Evolutionary conservation across 148 eudicot genomes (phyloP).

Genomic region (Amaranthus palmeri): DNA sequence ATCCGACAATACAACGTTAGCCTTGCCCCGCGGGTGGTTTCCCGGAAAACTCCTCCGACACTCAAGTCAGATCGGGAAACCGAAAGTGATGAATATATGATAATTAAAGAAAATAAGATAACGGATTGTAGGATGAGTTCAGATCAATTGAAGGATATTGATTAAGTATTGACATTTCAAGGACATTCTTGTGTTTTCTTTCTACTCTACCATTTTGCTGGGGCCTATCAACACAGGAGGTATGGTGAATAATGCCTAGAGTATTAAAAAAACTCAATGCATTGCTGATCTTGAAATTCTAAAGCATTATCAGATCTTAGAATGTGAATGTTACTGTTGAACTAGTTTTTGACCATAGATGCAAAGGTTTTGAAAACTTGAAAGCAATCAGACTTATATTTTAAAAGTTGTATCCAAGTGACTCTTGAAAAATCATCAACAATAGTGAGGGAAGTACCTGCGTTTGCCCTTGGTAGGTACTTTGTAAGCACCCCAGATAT

Average conservation of each 20-base stretch:
- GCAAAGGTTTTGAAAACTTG: not conserved
- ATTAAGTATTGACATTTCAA: too few relatives aligned
- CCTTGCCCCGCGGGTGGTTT: too few relatives aligned
- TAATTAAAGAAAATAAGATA: too few relatives aligned
- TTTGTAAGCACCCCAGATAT: conserved; percentile 7
- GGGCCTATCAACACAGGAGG: not conserved
- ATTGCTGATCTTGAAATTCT: not conserved
- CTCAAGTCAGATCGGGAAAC: too few relatives aligned
- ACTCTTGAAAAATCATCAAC: not conserved
- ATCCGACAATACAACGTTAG: too few relatives aligned
- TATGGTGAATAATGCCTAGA: not conserved
- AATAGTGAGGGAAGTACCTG: conserved; percentile 2
- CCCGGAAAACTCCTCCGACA: too few relatives aligned
- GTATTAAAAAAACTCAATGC: not conserved
- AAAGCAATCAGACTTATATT: not conserved
- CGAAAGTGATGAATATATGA: too few relatives aligned
- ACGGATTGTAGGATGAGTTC: too few relatives aligned
- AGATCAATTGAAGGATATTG: too few relatives aligned
- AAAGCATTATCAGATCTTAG: conserved; percentile 1
- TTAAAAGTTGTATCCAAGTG: not conserved
- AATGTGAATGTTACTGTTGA: not conserved
- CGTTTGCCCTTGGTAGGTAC: not conserved
- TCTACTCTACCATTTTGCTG: not conserved
- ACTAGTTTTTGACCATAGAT: not conserved
- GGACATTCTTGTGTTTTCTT: not conserved